These are phyloP conservation scores for Aspergillus ibericus DNA, from an alignment of 2,329 filamentous ascomycete species.

Conservation along the genomic window DNA sequence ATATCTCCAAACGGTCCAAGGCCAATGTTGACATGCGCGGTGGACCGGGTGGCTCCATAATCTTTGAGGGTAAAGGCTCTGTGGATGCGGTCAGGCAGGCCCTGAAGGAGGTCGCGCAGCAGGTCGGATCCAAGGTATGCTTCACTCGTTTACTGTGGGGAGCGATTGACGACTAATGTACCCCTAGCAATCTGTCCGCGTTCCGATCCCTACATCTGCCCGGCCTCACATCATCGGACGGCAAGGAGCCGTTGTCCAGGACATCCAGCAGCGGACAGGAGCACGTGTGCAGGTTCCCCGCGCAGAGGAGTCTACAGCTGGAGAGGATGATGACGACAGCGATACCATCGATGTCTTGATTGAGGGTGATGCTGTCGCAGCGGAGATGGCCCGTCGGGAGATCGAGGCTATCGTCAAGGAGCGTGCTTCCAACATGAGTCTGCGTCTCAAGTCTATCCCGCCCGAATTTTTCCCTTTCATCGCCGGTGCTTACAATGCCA, in stretches of 20 bases:
- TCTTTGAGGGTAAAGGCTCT: conserved; percentile 83
- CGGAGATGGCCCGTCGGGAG: conserved; percentile 76
- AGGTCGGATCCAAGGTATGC: conserved; percentile 80
- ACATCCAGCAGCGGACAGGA: conserved; percentile 84
- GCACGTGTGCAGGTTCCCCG: conserved; percentile 89
- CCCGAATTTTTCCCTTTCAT: conserved; percentile 96
- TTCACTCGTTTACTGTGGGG: background rate
- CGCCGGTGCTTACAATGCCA: conserved; percentile 71
- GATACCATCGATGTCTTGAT: conserved; percentile 80
- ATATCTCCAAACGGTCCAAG: conserved; percentile 89
- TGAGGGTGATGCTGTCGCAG: conserved; percentile 87
- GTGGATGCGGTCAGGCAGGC: conserved; percentile 82
- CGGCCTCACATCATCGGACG: conserved; percentile 91
- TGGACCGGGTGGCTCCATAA: conserved; percentile 69
- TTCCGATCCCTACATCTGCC: conserved; percentile 79
- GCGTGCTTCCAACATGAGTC: conserved; percentile 75
- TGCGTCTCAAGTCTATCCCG: conserved; percentile 79
- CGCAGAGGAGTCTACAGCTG: conserved; percentile 63
- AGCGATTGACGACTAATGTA: conserved; percentile 8
- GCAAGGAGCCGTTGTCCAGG: conserved; percentile 84
- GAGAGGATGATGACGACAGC: conserved; percentile 74
- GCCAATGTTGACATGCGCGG: conserved; percentile 77
- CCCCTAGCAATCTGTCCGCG: conserved; percentile 63
- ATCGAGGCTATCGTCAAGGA: conserved; percentile 88
- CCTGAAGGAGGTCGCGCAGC: conserved; percentile 82